phyloP scores from a whole-genome alignment of 768 basidiomycete species.

The Lactarius sp. region DNA sequence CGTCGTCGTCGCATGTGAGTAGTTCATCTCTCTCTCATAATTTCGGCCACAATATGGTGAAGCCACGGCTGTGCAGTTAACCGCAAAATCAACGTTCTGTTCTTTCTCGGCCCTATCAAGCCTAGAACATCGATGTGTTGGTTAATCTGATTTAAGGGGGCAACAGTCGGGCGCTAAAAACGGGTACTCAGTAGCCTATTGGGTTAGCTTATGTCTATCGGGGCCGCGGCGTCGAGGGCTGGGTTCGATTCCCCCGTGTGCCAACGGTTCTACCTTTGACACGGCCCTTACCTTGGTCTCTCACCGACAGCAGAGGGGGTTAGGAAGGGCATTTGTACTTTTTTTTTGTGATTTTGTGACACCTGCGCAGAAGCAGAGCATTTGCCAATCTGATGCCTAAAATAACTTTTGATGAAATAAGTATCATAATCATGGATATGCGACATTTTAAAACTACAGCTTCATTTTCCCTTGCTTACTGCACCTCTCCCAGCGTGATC shows the following conservation, averaged over 20 bases:
- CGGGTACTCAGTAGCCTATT: conserved; percentile 13
- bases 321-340: not conserved
- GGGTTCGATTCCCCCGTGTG: conserved; percentile 39
- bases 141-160: not conserved
- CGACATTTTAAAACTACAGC: not conserved
- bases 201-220: not conserved
- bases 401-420: too few species aligned
- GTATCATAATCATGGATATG: too few species aligned
- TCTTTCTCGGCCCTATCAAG: too few species aligned
- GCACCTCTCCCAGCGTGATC: conserved; percentile 37
- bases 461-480: not conserved
- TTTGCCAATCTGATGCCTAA: too few species aligned
- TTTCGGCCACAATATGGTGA: not conserved
- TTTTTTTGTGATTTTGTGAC: not conserved
- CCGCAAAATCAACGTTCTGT: not conserved
- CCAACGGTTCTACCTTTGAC: not conserved
- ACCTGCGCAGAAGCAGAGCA: too few species aligned
- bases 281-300: too few species aligned
- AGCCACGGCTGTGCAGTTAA: not conserved
- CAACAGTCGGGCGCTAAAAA: not conserved
- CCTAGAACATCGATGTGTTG: not conserved
- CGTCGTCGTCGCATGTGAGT: not conserved
- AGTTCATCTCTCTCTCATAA: not conserved
- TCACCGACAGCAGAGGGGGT: not conserved
- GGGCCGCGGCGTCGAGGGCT: conserved; percentile 35